phyloP scores from a whole-genome alignment of 495 filamentous ascomycete genomes.

The Aspergillus panamensis region DNA sequence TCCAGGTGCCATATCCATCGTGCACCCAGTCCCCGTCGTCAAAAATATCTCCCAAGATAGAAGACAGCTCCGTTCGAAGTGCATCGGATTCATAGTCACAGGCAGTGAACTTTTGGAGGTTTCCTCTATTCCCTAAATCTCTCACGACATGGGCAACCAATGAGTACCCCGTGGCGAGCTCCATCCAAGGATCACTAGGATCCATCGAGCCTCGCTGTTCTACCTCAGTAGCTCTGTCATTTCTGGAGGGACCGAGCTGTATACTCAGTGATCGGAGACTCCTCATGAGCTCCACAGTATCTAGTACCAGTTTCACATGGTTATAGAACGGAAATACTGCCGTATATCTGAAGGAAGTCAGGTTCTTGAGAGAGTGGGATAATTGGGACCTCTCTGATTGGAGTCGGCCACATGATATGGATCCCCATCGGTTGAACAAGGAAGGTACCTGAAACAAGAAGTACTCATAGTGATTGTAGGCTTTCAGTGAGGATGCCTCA shows the following conservation, averaged over 20 bases:
- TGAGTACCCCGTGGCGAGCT: conserved; percentile 38
- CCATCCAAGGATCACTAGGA: conserved; percentile 45
- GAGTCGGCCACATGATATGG: conserved; percentile 1
- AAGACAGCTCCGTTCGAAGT: conserved; percentile 28
- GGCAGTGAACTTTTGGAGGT: conserved; percentile 27
- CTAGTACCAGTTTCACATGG: conserved; percentile 36
- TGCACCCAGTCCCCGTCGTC: conserved; percentile 26
- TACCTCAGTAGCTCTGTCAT: conserved; percentile 34
- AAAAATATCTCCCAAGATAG: conserved; percentile 25
- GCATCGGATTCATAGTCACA: conserved; percentile 33
- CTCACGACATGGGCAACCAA: conserved; percentile 34
- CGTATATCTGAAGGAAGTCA: conserved; percentile 38
- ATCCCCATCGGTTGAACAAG: conserved; percentile 33
- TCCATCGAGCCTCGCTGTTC: conserved; percentile 43
- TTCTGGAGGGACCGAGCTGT: conserved; percentile 31
- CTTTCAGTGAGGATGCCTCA: conserved; percentile 40
- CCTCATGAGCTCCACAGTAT: conserved; percentile 29
- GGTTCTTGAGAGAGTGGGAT: conserved; percentile 17
- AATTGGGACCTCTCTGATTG: conserved; percentile 9
- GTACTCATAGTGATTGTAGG: conserved; percentile 46
- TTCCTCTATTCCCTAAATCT: conserved; percentile 17
- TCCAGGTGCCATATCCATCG: conserved; percentile 32
- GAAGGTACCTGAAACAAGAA: conserved; percentile 39
- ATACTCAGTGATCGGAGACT: conserved; percentile 29
- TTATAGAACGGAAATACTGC: conserved; percentile 48